A percentile compares a stretch with the other conserved stretches of the same genome.
Evolutionary conservation across 2,329 filamentous ascomycete genomes (phyloP).

Genomic region (Cyanodermella asteris): DNA sequence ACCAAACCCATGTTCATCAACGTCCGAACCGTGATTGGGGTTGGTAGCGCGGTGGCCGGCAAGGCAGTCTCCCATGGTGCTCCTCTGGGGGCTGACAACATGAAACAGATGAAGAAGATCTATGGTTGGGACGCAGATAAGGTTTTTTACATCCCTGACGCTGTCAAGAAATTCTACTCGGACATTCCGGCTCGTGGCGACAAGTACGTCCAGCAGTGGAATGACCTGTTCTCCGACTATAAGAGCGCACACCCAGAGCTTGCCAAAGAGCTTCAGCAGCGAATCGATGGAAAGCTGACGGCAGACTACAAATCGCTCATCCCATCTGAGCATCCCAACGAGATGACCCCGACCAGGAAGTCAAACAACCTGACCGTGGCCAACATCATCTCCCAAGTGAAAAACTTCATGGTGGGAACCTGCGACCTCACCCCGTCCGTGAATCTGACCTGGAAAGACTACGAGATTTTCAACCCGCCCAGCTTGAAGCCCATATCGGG

Average conservation of each 20-base stretch:
- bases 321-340: too few relatives aligned
- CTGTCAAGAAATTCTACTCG: conserved; percentile 2
- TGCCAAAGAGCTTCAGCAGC: not conserved
- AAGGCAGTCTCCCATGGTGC: conserved; percentile 9
- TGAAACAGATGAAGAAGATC: conserved; percentile 1
- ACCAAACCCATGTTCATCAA: conserved; percentile 37
- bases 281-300: too few relatives aligned
- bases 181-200: conserved; percentile 3
- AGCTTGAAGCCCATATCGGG: too few relatives aligned
- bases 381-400: too few relatives aligned
- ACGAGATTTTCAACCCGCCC: too few relatives aligned
- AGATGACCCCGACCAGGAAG: too few relatives aligned
- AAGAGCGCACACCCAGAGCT: conserved; percentile 1
- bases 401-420: too few relatives aligned
- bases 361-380: too few relatives aligned
- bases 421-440: too few relatives aligned
- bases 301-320: too few relatives aligned
- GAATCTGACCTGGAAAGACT: too few relatives aligned
- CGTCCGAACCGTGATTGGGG: conserved; percentile 32
- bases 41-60: conserved; percentile 24
- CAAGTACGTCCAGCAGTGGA: conserved; percentile 2
- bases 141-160: conserved; percentile 2
- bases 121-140: conserved; percentile 3
- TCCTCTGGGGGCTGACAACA: conserved; percentile 5
- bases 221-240: conserved; percentile 1